These are phyloP conservation scores for Sophora flavescens DNA, from an alignment of 306 rosid species.

Conservation along the genomic window DNA sequence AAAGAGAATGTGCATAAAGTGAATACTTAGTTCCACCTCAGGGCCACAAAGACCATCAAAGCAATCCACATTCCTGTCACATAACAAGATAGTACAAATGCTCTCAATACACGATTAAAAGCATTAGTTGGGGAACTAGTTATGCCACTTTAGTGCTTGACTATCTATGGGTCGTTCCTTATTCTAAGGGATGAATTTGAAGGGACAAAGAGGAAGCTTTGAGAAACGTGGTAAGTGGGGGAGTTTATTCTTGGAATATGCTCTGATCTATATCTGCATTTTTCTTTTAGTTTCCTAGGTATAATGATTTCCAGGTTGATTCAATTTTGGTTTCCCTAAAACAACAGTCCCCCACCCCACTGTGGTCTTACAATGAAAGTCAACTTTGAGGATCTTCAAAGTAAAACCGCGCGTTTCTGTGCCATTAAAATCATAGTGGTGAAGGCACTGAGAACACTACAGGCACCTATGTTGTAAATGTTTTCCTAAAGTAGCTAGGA, in stretches of 20 bases:
- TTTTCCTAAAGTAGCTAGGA: neutral
- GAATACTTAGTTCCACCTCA: neutral
- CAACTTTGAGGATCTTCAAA: slow-evolving; percentile 45
- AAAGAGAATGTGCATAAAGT: neutral
- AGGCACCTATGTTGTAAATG: slow-evolving; percentile 15
- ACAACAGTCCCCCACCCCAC: slow-evolving; percentile 8
- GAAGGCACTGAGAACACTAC: slow-evolving; percentile 40
- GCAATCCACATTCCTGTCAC: neutral
- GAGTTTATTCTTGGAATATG: slow-evolving; percentile 74
- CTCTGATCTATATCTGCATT: slow-evolving; percentile 3
- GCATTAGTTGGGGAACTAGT: slow-evolving; percentile 22
- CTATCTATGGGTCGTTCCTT: slow-evolving; percentile 17
- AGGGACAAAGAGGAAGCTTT: slow-evolving; percentile 15
- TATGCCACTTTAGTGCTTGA: slow-evolving; percentile 40
- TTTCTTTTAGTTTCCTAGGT: slow-evolving; percentile 35
- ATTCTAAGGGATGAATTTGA: slow-evolving; percentile 38
- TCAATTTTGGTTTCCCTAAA: slow-evolving; percentile 44
- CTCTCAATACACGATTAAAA: neutral
- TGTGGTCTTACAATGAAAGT: slow-evolving; percentile 25
- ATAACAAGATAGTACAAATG: slow-evolving; percentile 24
- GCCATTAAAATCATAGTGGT: slow-evolving; percentile 53
- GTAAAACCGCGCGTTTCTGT: slow-evolving; percentile 22
- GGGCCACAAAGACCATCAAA: slow-evolving; percentile 3
- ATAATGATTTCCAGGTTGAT: slow-evolving; percentile 53
- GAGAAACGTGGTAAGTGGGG: slow-evolving; percentile 57